Percentiles rank a stretch among this genome's conserved stretches.
These are phyloP conservation scores for Podaxis pistillaris DNA, from an alignment of 768 basidiomycete species.

Conservation along the genomic window DNA sequence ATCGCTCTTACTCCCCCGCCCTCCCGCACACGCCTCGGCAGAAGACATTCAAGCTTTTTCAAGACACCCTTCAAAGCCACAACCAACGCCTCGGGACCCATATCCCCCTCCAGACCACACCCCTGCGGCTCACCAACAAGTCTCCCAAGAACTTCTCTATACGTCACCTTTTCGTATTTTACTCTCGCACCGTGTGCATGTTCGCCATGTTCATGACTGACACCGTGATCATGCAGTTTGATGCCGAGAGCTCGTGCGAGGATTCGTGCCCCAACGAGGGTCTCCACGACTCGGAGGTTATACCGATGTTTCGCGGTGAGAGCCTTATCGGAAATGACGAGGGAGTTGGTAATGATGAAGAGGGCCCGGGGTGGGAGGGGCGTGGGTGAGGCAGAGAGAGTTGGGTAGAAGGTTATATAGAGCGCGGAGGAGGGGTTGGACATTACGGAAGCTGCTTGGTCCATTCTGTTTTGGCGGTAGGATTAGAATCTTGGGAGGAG, in stretches of 20 bases:
- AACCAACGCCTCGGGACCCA: constrained; percentile 44
- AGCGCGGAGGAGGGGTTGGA: constrained; percentile 67
- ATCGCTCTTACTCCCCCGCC: constrained; percentile 17
- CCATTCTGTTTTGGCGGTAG: constrained; percentile 55
- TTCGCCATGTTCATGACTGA: not conserved
- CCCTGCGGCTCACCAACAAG: constrained; percentile 47
- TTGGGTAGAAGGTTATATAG: constrained; percentile 81
- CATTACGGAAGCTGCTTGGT: constrained; percentile 88
- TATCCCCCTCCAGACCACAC: constrained; percentile 44
- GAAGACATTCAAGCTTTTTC: constrained; percentile 50
- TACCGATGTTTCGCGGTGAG: constrained; percentile 75
- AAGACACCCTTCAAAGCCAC: constrained; percentile 46
- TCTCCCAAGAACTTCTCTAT: constrained; percentile 65
- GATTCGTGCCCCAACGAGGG: constrained; percentile 74
- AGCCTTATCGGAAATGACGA: constrained; percentile 79
- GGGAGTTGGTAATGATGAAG: constrained; percentile 81
- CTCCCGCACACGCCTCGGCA: constrained; percentile 27
- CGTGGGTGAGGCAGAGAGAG: constrained; percentile 62
- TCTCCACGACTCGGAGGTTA: constrained; percentile 92
- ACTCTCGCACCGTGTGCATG: constrained; percentile 29
- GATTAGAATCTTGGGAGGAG: not conserved
- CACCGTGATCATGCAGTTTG: constrained; percentile 30
- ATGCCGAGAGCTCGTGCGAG: constrained; percentile 62
- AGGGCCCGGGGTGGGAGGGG: constrained; percentile 56
- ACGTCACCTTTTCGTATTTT: constrained; percentile 38